phyloP scores from a whole-genome alignment of 2,329 filamentous ascomycete genomes.

The Scedosporium aurantiacum region DNA sequence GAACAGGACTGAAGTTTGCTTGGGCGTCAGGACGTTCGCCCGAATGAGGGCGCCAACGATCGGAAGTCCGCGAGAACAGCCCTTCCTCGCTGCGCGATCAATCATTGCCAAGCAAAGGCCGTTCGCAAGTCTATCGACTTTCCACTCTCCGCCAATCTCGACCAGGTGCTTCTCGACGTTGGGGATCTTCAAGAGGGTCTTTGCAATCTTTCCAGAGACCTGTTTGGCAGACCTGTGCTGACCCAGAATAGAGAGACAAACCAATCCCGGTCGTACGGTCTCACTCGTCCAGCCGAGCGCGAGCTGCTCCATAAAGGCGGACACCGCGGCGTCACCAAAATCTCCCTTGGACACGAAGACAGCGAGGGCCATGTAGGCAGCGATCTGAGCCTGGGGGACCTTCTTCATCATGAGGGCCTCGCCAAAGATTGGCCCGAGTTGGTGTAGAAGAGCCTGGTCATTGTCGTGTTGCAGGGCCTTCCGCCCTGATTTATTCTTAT shows the following conservation, averaged over 20 bases:
- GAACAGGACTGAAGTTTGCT: slow-evolving; percentile 53
- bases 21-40: slow-evolving; percentile 48
- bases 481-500: slow-evolving; percentile 64
- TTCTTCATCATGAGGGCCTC: slow-evolving; percentile 66
- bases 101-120: slow-evolving; percentile 58
- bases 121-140: slow-evolving; percentile 60
- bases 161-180: slow-evolving; percentile 48
- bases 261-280: slow-evolving; percentile 61
- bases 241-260: slow-evolving; percentile 70
- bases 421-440: slow-evolving; percentile 58
- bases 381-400: slow-evolving; percentile 68
- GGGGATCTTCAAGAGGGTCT: slow-evolving; percentile 53
- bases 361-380: slow-evolving; percentile 82
- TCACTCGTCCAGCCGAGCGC: slow-evolving; percentile 65
- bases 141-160: slow-evolving; percentile 52
- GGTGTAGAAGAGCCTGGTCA: slow-evolving; percentile 64
- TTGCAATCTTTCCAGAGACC: slow-evolving; percentile 59
- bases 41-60: slow-evolving; percentile 52
- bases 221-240: slow-evolving; percentile 64
- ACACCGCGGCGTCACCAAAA: slow-evolving; percentile 69
- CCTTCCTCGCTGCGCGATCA: slow-evolving; percentile 49
- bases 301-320: slow-evolving; percentile 82
- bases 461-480: slow-evolving; percentile 67
- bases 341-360: slow-evolving; percentile 75
- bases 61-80: slow-evolving; percentile 43